Base-by-base conservation (phyloP, 202 grass and related monocot genomes). In the Saccharum hybrid region DNA sequence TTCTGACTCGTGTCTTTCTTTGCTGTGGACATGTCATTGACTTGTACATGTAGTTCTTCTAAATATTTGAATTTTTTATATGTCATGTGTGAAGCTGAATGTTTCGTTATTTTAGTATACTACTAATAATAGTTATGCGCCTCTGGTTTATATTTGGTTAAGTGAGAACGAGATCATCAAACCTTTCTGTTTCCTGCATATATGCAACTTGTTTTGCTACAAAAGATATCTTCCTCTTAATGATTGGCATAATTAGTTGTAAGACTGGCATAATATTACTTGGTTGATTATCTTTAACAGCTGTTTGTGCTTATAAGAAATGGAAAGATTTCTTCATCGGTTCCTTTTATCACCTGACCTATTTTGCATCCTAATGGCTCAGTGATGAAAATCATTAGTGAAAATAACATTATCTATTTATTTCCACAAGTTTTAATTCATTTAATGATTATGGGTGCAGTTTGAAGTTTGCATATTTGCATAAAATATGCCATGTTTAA, bases 181-280 rank as follows among this genome's bases (percentile, higher is more conserved):
- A 51, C 42, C 43, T 63, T 83, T 80, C 76, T 3, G 42, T 65
- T 86, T 87, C 28, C 10, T 75, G 41, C 51, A 70, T 64, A 79
- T 68, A 68, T 78, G 37, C 63, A 86, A 43, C 76, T 42, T 73
- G 23, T 82, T 82, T 66, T 59, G 14, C 61, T 63, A 68, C 83
- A 79, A 76, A 69, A 61, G 31, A 57, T 26, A 18, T 3, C 5
- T 76, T 81, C 37, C 74, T 70, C 19, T 71, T 84, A 81, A 42
- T 36, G 23, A 66, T 34, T 57, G 10, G 4, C 77, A 75, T 66
- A 65, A 7, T 59, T 65, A 19, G 4, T 66, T 79, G 41, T n/a
- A 19, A 56, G 18, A 56, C 51, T 57, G 10, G 22, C 77, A 81
- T 74, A 57, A 10, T 52, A 40, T 66, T 65, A 19, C 31, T 78